A percentile compares a stretch with the other conserved stretches of the same genome.
phyloP scores from a whole-genome alignment of 1,139 yeast species.

The Candida glucosophila region DNA sequence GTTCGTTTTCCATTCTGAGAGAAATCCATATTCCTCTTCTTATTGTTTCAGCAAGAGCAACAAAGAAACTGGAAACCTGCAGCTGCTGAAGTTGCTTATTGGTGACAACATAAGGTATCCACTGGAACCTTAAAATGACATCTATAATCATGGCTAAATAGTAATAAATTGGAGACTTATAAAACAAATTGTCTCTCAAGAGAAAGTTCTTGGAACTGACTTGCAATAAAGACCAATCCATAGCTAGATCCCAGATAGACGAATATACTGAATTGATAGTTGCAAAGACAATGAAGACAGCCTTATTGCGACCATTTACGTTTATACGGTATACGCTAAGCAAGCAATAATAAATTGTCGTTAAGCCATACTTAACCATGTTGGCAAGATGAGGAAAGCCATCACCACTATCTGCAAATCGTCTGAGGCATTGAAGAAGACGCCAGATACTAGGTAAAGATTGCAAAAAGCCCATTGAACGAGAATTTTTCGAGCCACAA shows the following conservation, averaged over 20 bases:
- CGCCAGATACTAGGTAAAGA: constrained; percentile 89
- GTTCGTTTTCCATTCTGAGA: constrained; percentile 94
- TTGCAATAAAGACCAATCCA: constrained; percentile 94
- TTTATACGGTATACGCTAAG: constrained; percentile 75
- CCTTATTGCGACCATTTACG: constrained; percentile 32
- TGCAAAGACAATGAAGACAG: constrained; percentile 67
- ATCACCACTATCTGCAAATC: constrained; percentile 88
- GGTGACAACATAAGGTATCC: constrained; percentile 79
- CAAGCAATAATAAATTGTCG: constrained; percentile 63
- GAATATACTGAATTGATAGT: constrained; percentile 61
- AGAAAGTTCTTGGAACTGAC: constrained; percentile 46
- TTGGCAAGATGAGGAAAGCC: constrained; percentile 98
- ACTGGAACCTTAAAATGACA: constrained; percentile 71
- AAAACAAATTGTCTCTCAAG: constrained; percentile 66
- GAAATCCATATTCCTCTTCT: constrained; percentile 85
- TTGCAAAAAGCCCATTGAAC: constrained; percentile 73
- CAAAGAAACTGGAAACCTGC: constrained; percentile 78
- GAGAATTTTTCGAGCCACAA: constrained; percentile 77
- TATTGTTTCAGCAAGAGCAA: constrained; percentile 73
- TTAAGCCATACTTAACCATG: constrained; percentile 63
- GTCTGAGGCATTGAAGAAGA: constrained; percentile 79
- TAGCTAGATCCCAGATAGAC: constrained; percentile 78
- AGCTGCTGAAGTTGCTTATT: constrained; percentile 76
- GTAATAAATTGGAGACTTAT: constrained; percentile 49
- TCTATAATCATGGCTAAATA: constrained; percentile 69